Evolutionary conservation across 768 basidiomycete genomes (phyloP).

Genomic region (Agrocybe praecox): DNA sequence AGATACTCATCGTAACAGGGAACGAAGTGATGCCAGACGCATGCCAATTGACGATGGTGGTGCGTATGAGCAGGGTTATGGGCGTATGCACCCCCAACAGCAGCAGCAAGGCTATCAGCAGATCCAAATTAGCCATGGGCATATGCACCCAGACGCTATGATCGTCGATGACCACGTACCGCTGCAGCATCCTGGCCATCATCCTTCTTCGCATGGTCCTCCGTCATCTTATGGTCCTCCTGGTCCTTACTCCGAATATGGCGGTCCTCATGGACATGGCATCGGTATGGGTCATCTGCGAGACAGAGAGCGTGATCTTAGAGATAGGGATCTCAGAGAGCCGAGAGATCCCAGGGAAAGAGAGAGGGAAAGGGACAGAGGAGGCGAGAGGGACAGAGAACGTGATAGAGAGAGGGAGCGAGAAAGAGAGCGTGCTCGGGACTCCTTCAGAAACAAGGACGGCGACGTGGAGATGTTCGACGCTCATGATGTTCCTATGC

Average conservation of each 20-base stretch:
- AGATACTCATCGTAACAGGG: conserved; percentile 1
- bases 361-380: conserved; percentile 19
- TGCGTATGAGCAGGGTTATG: not conserved
- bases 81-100: conserved; percentile 1
- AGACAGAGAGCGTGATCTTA: not conserved
- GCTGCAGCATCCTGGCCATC: not conserved
- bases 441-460: not conserved
- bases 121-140: not conserved
- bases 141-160: conserved; percentile 9
- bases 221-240: not conserved
- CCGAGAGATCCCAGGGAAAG: not conserved
- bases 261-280: not conserved
- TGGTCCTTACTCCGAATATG: not conserved
- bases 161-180: conserved; percentile 9
- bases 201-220: not conserved
- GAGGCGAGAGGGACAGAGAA: conserved; percentile 12
- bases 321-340: not conserved
- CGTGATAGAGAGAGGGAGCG: conserved; percentile 8
- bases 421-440: conserved; percentile 6
- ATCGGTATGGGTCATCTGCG: not conserved
- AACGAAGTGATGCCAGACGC: conserved; percentile 11
- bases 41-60: not conserved
- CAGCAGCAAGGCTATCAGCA: conserved; percentile 1
- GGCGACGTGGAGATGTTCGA: conserved; percentile 9
- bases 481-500: not conserved